A percentile compares a stretch with the other conserved stretches of the same genome.
Conservation (phyloP, 768 basidiomycete species). For the Porphyrellus cyaneotinctus region DNA sequence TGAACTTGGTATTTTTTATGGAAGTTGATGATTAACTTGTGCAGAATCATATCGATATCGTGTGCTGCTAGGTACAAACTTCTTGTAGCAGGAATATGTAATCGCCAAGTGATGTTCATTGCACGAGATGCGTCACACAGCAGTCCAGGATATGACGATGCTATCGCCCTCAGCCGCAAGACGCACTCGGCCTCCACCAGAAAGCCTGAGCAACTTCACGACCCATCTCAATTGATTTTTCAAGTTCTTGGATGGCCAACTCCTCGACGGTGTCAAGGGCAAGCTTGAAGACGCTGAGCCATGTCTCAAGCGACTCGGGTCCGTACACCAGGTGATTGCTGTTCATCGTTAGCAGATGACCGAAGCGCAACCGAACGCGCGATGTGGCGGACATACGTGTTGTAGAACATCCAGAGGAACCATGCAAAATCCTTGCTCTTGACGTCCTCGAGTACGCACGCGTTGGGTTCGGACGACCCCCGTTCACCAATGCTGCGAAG, state of each 20-base stretch:
- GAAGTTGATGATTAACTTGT: too few relatives aligned
- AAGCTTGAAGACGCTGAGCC: constrained; percentile 39
- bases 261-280: constrained; percentile 38
- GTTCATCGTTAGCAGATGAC: not conserved
- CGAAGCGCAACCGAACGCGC: not conserved
- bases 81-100: too few relatives aligned
- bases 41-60: too few relatives aligned
- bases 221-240: constrained; percentile 35
- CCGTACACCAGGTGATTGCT: constrained; percentile 38
- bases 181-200: too few relatives aligned
- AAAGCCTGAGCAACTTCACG: too few relatives aligned
- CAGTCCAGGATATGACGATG: too few relatives aligned
- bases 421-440: constrained; percentile 48
- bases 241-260: constrained; percentile 38
- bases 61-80: too few relatives aligned
- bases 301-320: constrained; percentile 37
- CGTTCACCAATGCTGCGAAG: constrained; percentile 28
- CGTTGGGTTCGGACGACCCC: constrained; percentile 39
- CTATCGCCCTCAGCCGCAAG: too few relatives aligned
- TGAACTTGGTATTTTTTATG: too few relatives aligned
- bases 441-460: constrained; percentile 44
- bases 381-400: constrained; percentile 46
- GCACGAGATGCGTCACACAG: too few relatives aligned
- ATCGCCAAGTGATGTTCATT: too few relatives aligned
- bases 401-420: constrained; percentile 63